Evolutionary conservation across 2,329 filamentous ascomycete genomes (phyloP).

Genomic region (Allantophomopsis lycopodina): DNA sequence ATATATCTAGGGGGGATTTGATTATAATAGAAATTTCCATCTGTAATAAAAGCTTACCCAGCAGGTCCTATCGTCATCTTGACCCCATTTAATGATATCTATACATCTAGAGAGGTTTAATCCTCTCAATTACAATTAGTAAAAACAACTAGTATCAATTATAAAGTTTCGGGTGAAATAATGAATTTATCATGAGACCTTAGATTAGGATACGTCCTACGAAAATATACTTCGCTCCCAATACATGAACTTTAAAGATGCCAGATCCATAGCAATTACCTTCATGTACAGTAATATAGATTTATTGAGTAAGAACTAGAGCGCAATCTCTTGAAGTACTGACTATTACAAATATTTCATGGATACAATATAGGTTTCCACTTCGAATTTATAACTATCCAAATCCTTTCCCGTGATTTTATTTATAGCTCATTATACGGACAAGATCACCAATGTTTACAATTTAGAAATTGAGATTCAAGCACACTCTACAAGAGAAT

Average conservation of each 20-base stretch:
- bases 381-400: no score
- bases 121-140: constrained; percentile 44
- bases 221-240: constrained; percentile 48
- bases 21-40: no score
- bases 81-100: constrained; percentile 7
- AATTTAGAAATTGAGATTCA: no score
- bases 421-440: no score
- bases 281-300: constrained; percentile 38
- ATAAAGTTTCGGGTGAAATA: no score
- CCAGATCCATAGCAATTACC: constrained; percentile 42
- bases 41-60: background rate
- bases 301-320: constrained; percentile 41
- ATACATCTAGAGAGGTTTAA: constrained; percentile 45
- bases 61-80: constrained; percentile 8
- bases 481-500: no score
- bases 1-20: no score
- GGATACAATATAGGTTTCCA: no score
- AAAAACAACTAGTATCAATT: no score
- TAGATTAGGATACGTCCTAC: constrained; percentile 46
- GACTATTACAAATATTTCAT: constrained; percentile 7
- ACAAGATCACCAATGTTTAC: no score
- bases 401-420: no score
- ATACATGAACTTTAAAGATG: constrained; percentile 45
- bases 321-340: constrained; percentile 42
- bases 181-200: constrained; percentile 33